Evolutionary conservation across 2,329 filamentous ascomycete species (phyloP), one percentile per base, ranked within the genome.

Genomic region (Sphaerulina vaccinii): DNA sequence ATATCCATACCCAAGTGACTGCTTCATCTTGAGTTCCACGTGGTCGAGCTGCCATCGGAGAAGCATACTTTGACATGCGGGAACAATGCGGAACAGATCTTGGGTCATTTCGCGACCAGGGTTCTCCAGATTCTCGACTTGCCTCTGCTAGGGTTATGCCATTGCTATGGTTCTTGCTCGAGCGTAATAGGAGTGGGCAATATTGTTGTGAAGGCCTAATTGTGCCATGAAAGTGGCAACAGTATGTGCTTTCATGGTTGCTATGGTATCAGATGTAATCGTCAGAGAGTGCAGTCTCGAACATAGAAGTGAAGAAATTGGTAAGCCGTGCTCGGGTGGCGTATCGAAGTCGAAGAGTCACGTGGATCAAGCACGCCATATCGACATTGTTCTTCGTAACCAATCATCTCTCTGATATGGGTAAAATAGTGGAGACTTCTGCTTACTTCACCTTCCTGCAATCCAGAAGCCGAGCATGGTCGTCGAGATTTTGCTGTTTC

Each of bases 361-460:
- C 32, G 33, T 46, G 43, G 24, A 9, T 15, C 33, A 22, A 46
- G 43, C 43, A 46, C 43, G 43, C 43, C 43, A 46, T n/a, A n/a
- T n/a, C n/a, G n/a, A n/a, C n/a, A n/a, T n/a, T n/a, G n/a, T 46
- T 29, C n/a, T 19, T 33, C 24, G 1, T 8, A 35, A 5, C 43
- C 43, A 46, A 46, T 46, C 13, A 46, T 8, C 4, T 18, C 13
- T 8, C 29, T 10, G 32, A 37, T 13, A 46, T 23, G 21, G 43
- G 15, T 37, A 37, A 46, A 23, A 23, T 9, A 27, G 18, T 35
- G n/a, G n/a, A n/a, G n/a, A n/a, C n/a, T n/a, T n/a, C n/a, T n/a
- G n/a, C n/a, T n/a, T n/a, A n/a, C n/a, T n/a, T n/a, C n/a, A n/a
- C n/a, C n/a, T n/a, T n/a, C n/a, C n/a, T n/a, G n/a, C n/a, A n/a